phyloP scores from a whole-genome alignment of 805 yeast genomes.

The Nakazawaea holstii region DNA sequence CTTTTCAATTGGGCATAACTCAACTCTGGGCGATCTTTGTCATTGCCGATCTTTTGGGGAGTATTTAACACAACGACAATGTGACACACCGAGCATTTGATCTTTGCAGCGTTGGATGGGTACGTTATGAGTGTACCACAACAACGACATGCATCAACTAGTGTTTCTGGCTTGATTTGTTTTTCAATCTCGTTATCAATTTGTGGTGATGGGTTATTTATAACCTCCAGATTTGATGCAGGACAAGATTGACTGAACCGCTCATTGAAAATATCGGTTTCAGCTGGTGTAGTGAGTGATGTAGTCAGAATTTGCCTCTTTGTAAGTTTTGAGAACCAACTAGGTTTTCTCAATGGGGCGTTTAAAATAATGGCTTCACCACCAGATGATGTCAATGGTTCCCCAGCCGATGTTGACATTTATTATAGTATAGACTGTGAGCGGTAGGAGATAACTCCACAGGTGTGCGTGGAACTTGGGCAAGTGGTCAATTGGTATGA shows the following conservation, averaged over 20 bases:
- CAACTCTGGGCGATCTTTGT: conserved; percentile 8
- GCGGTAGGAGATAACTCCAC: too few relatives aligned
- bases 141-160: conserved; percentile 33
- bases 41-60: conserved; percentile 13
- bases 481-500: background rate
- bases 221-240: background rate
- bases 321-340: conserved; percentile 10
- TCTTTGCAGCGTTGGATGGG: conserved; percentile 30
- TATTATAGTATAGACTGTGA: background rate
- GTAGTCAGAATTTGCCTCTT: conserved; percentile 2
- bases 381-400: conserved; percentile 8
- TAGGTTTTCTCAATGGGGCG: background rate
- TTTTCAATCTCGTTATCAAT: background rate
- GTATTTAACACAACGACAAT: conserved; percentile 31
- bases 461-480: too few relatives aligned
- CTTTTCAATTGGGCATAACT: conserved; percentile 28
- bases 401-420: background rate
- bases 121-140: conserved; percentile 40
- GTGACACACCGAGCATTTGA: conserved; percentile 59
- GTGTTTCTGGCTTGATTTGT: conserved; percentile 4
- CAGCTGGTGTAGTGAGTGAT: background rate
- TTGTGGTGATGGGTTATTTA: background rate
- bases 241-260: background rate
- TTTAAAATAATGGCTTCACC: background rate
- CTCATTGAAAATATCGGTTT: background rate